Evolutionary conservation across 2,329 filamentous ascomycete species (phyloP).

Genomic region (Passalora sequoiae): DNA sequence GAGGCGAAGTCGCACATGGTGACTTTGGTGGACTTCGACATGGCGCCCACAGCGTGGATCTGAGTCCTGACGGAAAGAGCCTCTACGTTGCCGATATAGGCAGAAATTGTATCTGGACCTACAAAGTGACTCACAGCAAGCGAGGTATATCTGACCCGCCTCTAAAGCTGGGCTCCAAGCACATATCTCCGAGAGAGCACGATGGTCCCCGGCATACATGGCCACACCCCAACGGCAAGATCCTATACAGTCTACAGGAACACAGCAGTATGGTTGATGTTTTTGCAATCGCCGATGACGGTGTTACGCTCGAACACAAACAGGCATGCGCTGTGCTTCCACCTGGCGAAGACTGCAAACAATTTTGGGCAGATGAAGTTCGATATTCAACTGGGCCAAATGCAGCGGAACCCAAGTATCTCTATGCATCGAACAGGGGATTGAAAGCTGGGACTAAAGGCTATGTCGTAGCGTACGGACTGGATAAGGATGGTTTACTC

Average conservation of each 20-base stretch:
- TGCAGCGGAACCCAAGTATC: conserved; percentile 24
- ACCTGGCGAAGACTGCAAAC: conserved; percentile 28
- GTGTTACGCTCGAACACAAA: conserved; percentile 27
- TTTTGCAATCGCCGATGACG: conserved; percentile 27
- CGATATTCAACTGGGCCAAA: conserved; percentile 29
- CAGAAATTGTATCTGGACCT: conserved; percentile 35
- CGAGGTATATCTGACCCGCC: conserved; percentile 20
- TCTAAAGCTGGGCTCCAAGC: conserved; percentile 27
- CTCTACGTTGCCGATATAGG: conserved; percentile 35
- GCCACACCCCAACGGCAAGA: conserved; percentile 33
- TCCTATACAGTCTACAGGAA: conserved; percentile 34
- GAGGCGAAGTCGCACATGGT: conserved; percentile 30
- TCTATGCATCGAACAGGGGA: conserved; percentile 34
- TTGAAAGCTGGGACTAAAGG: conserved; percentile 30
- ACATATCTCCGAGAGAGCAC: conserved; percentile 27
- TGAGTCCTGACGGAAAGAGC: conserved; percentile 28
- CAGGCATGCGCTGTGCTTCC: conserved; percentile 32
- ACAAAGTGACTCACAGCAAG: conserved; percentile 22
- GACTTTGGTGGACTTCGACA: conserved; percentile 34
- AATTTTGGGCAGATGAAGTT: conserved; percentile 37
- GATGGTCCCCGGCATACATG: conserved; percentile 35
- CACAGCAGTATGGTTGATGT: conserved; percentile 36
- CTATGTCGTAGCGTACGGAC: conserved; percentile 30
- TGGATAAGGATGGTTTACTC: conserved; percentile 26
- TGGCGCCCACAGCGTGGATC: conserved; percentile 32